Percentiles rank a stretch among this genome's conserved stretches.
Evolutionary conservation across 305 asterid species (phyloP).

Genomic region (Solanum chacoense): DNA sequence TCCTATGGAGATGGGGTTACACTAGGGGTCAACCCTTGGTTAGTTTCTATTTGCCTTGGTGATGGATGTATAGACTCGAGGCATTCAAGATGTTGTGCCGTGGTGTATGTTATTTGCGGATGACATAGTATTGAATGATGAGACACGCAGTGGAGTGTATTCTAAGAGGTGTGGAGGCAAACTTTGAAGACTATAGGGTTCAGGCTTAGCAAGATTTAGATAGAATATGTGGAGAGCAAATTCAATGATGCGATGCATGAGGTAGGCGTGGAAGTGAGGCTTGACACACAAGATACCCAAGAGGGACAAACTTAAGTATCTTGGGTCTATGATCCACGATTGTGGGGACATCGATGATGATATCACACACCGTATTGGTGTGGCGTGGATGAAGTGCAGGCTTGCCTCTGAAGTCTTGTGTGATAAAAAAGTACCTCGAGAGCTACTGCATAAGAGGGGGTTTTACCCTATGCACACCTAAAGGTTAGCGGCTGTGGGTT

Average conservation of each 20-base stretch:
- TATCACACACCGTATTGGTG: not conserved
- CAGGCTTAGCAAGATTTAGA: not conserved
- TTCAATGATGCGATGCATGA: not conserved
- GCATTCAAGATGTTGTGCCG: not conserved
- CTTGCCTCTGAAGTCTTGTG: not conserved
- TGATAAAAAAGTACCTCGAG: not conserved
- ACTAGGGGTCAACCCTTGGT: not conserved
- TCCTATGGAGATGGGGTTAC: not conserved
- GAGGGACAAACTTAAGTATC: not conserved
- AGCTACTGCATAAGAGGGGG: not conserved
- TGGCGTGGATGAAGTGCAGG: not conserved
- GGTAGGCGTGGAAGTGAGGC: not conserved
- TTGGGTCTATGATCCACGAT: not conserved
- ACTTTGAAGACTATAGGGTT: not conserved
- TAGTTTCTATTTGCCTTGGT: not conserved
- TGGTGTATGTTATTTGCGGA: not conserved
- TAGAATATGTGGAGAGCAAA: not conserved
- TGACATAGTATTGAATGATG: not conserved
- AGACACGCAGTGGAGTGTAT: not conserved
- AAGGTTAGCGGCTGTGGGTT: not conserved
- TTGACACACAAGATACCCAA: not conserved
- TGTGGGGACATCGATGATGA: not conserved
- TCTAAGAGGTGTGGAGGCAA: not conserved
- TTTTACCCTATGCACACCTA: not conserved
- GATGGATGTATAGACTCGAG: not conserved